Percentiles rank a stretch among this genome's conserved stretches.
phyloP scores from a whole-genome alignment of 2,329 filamentous ascomycete genomes.

The Phyllosticta paracitricarpa region DNA sequence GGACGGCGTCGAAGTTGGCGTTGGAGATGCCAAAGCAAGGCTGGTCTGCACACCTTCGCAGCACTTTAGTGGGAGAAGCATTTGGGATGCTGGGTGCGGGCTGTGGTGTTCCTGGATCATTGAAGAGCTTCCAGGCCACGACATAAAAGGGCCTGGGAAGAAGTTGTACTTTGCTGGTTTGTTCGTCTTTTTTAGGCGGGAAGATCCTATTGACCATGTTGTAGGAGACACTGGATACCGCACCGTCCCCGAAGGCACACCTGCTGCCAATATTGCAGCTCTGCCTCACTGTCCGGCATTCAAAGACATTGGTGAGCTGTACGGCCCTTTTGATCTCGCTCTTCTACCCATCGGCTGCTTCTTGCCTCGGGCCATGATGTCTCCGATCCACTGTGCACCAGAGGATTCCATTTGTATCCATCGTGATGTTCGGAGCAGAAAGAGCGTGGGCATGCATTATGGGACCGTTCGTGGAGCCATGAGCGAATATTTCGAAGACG shows the following conservation, averaged over 20 bases:
- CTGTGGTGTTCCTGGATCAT: constrained; percentile 42
- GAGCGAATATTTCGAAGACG: constrained; percentile 38
- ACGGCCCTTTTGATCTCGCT: constrained; percentile 41
- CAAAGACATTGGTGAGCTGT: constrained; percentile 34
- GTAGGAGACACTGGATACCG: constrained; percentile 38
- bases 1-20: constrained; percentile 30
- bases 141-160: constrained; percentile 16
- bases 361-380: constrained; percentile 35
- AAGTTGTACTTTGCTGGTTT: constrained; percentile 33
- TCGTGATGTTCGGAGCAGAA: constrained; percentile 35
- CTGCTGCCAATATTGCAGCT: constrained; percentile 19
- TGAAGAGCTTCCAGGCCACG: constrained; percentile 16
- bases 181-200: background rate
- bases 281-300: constrained; percentile 39
- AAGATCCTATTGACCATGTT: background rate
- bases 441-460: constrained; percentile 44
- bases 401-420: constrained; percentile 41
- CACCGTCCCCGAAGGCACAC: constrained; percentile 19
- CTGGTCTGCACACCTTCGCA: constrained; percentile 40
- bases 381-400: constrained; percentile 36
- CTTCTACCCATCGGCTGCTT: constrained; percentile 41
- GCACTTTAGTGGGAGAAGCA: constrained; percentile 35
- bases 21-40: constrained; percentile 30
- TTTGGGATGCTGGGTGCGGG: constrained; percentile 30
- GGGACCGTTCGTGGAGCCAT: constrained; percentile 38